These are phyloP conservation scores for Myriosclerotinia scirpicola DNA, from an alignment of 2,329 filamentous ascomycete genomes.

Conservation along the genomic window DNA sequence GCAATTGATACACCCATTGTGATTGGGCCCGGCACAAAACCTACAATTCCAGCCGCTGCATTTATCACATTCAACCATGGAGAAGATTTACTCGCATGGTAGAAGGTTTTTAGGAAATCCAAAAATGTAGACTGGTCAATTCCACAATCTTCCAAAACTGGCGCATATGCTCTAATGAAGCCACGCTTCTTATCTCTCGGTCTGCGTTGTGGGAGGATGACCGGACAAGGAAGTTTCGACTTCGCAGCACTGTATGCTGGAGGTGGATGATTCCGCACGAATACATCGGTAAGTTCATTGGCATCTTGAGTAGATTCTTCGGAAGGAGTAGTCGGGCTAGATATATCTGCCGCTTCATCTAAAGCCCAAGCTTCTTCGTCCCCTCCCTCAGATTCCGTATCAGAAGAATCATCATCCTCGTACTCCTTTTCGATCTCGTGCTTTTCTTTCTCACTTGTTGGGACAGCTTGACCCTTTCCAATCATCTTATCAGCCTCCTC, in stretches of 20 bases:
- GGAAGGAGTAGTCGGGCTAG: slow-evolving; percentile 6
- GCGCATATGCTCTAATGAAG: slow-evolving; percentile 55
- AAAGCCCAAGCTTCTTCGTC: slow-evolving; percentile 37
- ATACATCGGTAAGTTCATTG: slow-evolving; percentile 27
- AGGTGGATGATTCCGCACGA: slow-evolving; percentile 31
- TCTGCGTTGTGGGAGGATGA: slow-evolving; percentile 54
- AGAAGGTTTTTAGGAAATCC: slow-evolving; percentile 49
- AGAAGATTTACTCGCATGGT: slow-evolving; percentile 45
- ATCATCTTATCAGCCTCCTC: slow-evolving; percentile 30
- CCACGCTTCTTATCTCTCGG: slow-evolving; percentile 50
- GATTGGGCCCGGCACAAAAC: slow-evolving; percentile 44
- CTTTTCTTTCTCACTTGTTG: slow-evolving; percentile 24
- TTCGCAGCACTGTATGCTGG: slow-evolving; percentile 25
- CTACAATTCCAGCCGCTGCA: slow-evolving; percentile 42
- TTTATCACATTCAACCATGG: slow-evolving; percentile 47
- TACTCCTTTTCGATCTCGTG: slow-evolving; percentile 23
- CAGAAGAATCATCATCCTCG: slow-evolving; percentile 23
- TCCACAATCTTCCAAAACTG: slow-evolving; percentile 47
- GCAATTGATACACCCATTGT: slow-evolving; percentile 47
- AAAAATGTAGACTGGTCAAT: slow-evolving; percentile 52
- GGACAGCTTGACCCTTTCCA: slow-evolving; percentile 29
- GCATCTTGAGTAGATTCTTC: slow-evolving; percentile 23
- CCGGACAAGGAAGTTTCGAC: slow-evolving; percentile 44
- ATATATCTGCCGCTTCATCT: slow-evolving; percentile 30
- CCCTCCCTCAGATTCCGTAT: slow-evolving; percentile 28